These are phyloP conservation scores for Candida frijolesensis DNA, from an alignment of 1,139 yeast genomes.

Conservation along the genomic window DNA sequence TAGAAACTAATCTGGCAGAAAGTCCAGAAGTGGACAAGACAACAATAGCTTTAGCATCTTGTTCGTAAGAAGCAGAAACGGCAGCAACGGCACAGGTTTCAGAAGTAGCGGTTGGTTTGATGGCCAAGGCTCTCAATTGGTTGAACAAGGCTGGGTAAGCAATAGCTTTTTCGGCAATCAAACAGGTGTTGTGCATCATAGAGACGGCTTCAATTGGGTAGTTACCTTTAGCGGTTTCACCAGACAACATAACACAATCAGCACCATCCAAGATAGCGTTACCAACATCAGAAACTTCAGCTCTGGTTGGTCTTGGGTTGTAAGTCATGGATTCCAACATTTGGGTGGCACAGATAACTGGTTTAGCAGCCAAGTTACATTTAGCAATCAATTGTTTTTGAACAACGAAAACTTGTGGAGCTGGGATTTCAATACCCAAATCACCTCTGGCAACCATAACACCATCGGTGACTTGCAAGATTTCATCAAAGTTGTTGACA, in stretches of 20 bases:
- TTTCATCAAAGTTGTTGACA: slow-evolving; percentile 98
- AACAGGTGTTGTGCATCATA: slow-evolving; percentile 97
- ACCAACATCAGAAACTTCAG: slow-evolving; percentile 99
- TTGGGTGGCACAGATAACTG: slow-evolving; percentile 99
- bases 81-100: slow-evolving; percentile 98
- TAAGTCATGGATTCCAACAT: slow-evolving; percentile 99
- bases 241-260: slow-evolving; percentile 99
- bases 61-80: slow-evolving; percentile 94
- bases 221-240: slow-evolving; percentile 99
- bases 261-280: slow-evolving; percentile 99
- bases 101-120: slow-evolving; percentile 88
- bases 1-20: slow-evolving; percentile 94
- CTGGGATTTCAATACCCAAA: slow-evolving; percentile 98
- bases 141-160: slow-evolving; percentile 86
- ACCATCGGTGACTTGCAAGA: slow-evolving; percentile 93
- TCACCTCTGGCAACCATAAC: slow-evolving; percentile 99
- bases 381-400: slow-evolving; percentile 99
- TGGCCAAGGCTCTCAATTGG: slow-evolving; percentile 84
- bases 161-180: slow-evolving; percentile 96
- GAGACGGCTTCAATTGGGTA: slow-evolving; percentile 97
- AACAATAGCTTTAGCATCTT: slow-evolving; percentile 94
- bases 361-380: slow-evolving; percentile 99
- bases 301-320: slow-evolving; percentile 99
- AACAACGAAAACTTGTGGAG: slow-evolving; percentile 97
- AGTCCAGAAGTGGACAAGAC: slow-evolving; percentile 94